Percentiles rank a stretch among this genome's conserved stretches.
These are phyloP conservation scores for Phyllosticta paracitricarpa DNA, from an alignment of 2,329 filamentous ascomycete species.

Conservation along the genomic window DNA sequence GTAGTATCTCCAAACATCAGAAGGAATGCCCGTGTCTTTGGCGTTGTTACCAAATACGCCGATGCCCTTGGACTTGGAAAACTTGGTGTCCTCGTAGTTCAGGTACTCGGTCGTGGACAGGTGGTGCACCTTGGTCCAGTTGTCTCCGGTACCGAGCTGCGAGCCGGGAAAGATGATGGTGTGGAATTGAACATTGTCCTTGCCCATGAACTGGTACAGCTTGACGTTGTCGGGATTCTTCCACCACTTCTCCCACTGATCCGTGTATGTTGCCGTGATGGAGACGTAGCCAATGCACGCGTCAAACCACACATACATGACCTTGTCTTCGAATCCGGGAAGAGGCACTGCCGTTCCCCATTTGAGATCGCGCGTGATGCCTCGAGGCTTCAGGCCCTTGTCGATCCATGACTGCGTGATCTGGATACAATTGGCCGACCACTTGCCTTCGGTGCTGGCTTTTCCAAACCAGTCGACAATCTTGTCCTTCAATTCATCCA, in stretches of 20 bases:
- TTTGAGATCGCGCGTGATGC: constrained; percentile 85
- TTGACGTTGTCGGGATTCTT: constrained; percentile 77
- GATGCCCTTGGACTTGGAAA: constrained; percentile 81
- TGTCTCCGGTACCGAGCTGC: constrained; percentile 72
- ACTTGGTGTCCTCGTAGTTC: constrained; percentile 57
- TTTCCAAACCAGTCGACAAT: constrained; percentile 70
- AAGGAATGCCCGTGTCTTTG: constrained; percentile 70
- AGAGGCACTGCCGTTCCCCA: constrained; percentile 65
- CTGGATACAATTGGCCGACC: constrained; percentile 63
- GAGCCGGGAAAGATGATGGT: constrained; percentile 85
- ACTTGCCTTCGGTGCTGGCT: constrained; percentile 62
- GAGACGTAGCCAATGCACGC: constrained; percentile 92
- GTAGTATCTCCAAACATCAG: constrained; percentile 92
- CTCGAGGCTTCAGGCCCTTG: constrained; percentile 74
- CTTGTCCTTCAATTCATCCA: constrained; percentile 71
- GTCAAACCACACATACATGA: constrained; percentile 91
- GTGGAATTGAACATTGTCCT: constrained; percentile 82
- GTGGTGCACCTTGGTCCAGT: constrained; percentile 84
- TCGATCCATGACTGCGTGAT: constrained; percentile 76
- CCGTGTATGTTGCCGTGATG: constrained; percentile 83
- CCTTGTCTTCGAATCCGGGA: constrained; percentile 59
- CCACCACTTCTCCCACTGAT: constrained; percentile 92
- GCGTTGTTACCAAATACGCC: constrained; percentile 89
- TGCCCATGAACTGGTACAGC: constrained; percentile 89
- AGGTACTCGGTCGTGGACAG: constrained; percentile 44